phyloP scores from a whole-genome alignment of 129 eudicot species.

The Dittrichia graveolens region DNA sequence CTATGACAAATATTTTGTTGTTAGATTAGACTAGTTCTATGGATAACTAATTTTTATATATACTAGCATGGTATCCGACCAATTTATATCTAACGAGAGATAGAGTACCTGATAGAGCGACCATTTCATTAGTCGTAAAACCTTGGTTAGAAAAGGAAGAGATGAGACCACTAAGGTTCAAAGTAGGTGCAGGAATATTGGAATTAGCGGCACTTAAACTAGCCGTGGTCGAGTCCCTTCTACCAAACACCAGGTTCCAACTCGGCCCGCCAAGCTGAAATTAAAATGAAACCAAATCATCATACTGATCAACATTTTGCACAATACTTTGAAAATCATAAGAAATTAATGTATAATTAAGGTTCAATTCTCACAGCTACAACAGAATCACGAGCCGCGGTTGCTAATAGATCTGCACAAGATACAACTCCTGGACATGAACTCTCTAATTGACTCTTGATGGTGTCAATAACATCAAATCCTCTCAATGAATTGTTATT shows the following conservation, averaged over 20 bases:
- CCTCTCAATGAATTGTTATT: constrained; percentile 53
- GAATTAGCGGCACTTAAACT: constrained; percentile 48
- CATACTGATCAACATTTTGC: background rate
- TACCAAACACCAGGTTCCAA: constrained; percentile 53
- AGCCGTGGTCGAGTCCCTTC: constrained; percentile 65
- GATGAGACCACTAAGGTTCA: constrained; percentile 47
- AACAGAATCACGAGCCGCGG: constrained; percentile 50
- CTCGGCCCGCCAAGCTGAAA: constrained; percentile 65
- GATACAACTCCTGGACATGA: constrained; percentile 50
- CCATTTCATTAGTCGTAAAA: constrained; percentile 57
- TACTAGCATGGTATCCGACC: too few species aligned
- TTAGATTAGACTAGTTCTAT: too few species aligned
- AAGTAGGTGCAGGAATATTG: constrained; percentile 45
- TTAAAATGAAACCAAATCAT: constrained; percentile 22
- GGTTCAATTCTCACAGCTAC: constrained; percentile 44
- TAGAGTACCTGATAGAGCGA: constrained; percentile 55
- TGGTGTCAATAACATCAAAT: constrained; percentile 52
- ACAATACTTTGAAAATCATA: background rate
- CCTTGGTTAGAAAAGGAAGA: constrained; percentile 49
- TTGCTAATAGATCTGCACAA: constrained; percentile 51
- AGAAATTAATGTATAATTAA: background rate
- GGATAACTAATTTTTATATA: too few species aligned
- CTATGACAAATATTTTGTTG: too few species aligned
- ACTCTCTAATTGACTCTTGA: constrained; percentile 44
- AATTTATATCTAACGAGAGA: too few species aligned